Percentiles rank a stretch among this genome's conserved stretches.
phyloP scores from a whole-genome alignment of 176 grass and related monocot genomes.

The barley (Hordeum vulgare) region MorexV3_pseudomolecules_assembly NC_058522.1:311063721-311064220 shows the following conservation, averaged over 20 bases:
- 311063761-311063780: background rate
- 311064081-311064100: conserved; percentile 7
- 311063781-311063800: background rate
- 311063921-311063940: background rate
- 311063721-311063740: background rate
- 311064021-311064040: background rate
- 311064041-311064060: background rate
- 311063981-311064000: background rate
- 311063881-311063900: background rate
- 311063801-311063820: background rate
- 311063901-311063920: background rate
- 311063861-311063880: background rate
- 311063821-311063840: background rate
- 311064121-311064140: conserved; percentile 6
- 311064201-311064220: background rate
- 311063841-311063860: background rate
- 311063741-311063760: background rate
- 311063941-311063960: background rate
- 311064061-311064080: conserved; percentile 2
- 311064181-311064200: conserved; percentile 18
- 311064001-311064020: conserved; percentile 12
- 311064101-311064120: conserved; percentile 31
- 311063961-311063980: background rate
- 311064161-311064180: background rate
- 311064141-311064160: background rate